These are phyloP conservation scores for Peronospora destructor DNA, from an alignment of 352 stramenopile genomes.

Conservation along the genomic window DNA sequence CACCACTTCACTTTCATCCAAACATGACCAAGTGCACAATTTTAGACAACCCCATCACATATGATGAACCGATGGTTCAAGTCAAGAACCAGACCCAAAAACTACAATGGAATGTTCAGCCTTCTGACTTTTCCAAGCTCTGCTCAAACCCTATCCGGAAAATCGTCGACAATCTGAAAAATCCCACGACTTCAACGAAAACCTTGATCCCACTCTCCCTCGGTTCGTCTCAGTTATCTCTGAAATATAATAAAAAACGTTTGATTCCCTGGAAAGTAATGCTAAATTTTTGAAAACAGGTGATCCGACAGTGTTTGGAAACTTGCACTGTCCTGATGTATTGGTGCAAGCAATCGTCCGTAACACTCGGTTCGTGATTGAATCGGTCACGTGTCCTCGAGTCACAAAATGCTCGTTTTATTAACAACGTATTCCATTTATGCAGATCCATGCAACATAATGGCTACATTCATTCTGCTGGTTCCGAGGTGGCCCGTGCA, in stretches of 20 bases:
- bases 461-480: slow-evolving; percentile 90
- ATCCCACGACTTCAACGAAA: slow-evolving; percentile 81
- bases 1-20: too few species aligned
- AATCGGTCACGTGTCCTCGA: neutral
- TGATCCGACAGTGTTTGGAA: slow-evolving; percentile 91
- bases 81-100: slow-evolving; percentile 22
- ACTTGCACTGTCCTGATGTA: slow-evolving; percentile 86
- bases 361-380: slow-evolving; percentile 41
- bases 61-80: slow-evolving; percentile 21
- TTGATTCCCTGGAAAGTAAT: neutral
- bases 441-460: slow-evolving; percentile 78
- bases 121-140: slow-evolving; percentile 62
- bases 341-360: slow-evolving; percentile 71
- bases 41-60: slow-evolving; percentile 16
- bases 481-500: slow-evolving; percentile 70
- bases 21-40: slow-evolving; percentile 40
- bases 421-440: neutral
- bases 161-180: slow-evolving; percentile 94
- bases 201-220: slow-evolving; percentile 89
- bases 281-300: slow-evolving; percentile 24
- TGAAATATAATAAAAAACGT: neutral
- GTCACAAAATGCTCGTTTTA: too few species aligned
- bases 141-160: slow-evolving; percentile 90
- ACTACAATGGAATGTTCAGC: slow-evolving; percentile 54
- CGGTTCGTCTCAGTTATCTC: slow-evolving; percentile 20